Percentiles rank a stretch among this genome's conserved stretches.
Evolutionary conservation across 768 basidiomycete species (phyloP).

Genomic region (Tricholoma terreum): DNA sequence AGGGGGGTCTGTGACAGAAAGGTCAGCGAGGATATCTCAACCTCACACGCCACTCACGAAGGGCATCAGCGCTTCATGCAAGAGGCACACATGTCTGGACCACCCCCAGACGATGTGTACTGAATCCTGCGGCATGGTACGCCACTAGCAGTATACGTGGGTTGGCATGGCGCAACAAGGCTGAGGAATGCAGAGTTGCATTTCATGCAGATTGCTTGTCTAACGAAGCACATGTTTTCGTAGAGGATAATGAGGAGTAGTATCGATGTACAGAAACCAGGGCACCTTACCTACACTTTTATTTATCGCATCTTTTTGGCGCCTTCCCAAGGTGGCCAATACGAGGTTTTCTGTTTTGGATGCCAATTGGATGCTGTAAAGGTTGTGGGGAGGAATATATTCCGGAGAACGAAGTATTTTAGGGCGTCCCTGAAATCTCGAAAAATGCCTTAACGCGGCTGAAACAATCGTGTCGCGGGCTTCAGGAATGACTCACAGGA

Average conservation of each 20-base stretch:
- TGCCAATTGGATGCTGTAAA: neutral
- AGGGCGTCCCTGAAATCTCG: neutral
- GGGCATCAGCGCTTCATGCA: neutral
- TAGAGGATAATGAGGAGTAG: neutral
- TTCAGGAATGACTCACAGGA: neutral
- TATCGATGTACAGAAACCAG: neutral
- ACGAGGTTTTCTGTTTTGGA: neutral
- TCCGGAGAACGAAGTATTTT: neutral
- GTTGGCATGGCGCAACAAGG: neutral
- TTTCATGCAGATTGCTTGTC: neutral
- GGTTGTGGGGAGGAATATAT: neutral
- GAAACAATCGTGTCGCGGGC: neutral
- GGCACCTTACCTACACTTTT: neutral
- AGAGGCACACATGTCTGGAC: neutral
- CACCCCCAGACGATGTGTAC: neutral
- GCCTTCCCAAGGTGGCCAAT: neutral
- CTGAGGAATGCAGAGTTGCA: neutral
- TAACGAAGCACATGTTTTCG: neutral
- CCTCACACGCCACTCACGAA: neutral
- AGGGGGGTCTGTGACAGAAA: neutral
- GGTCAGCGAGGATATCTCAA: neutral
- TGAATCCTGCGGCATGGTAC: neutral
- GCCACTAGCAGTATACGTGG: neutral
- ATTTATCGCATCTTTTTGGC: neutral
- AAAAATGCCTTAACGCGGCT: neutral